Evolutionary conservation across 1,139 yeast species (phyloP), one percentile per base, ranked within the genome.

Genomic region (Kurtzmaniella quercitrusa): DNA sequence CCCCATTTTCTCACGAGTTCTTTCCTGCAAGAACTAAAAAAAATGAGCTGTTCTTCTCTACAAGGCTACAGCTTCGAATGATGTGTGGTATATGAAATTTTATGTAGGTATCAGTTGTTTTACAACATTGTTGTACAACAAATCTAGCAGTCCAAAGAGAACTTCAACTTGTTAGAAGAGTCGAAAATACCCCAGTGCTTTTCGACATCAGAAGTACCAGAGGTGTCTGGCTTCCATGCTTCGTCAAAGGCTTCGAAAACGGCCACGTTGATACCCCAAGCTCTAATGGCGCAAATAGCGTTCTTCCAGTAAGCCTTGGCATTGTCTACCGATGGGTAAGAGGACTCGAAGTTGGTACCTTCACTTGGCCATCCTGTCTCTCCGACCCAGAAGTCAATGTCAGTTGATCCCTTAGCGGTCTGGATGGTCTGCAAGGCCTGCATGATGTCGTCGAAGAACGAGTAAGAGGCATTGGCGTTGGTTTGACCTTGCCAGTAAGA

Each of bases 401-500:
- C 90, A 48, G 91, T 84, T 46, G 85, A 70, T 50, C 95, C 96
- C 76, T 91, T 91, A 53, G 80, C 68, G 54, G 89, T 72, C 75
- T 90, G 96, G 60, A 91, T 80, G 48, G 77, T 75, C 74, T 87
- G 95, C 65, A 91, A 73, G 51, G 96, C 96, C 75, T 90, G 96
- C 95, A 88, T 88, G 66, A 90, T 87, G 67, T 90, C 97, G 63
- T 90, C 96, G 54, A 89, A 80, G 84, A 90, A 90, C 5, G 96
- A 87, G 76, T 79, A 86, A 19, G 95, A 81, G 36, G 96, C 80
- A 62, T 88, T 89, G 47, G 68, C 61, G 75, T 76, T 77, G 55
- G 91, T 78, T 73, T 88, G 96, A 38, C 97, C 97, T 74, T 93
- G 97, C 98, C 98, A 93, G 84, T 89, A 91, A 16, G 97, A 85